These are phyloP conservation scores for Colletotrichum sp. DNA, from an alignment of 2,329 filamentous ascomycete species.

Conservation along the genomic window DNA sequence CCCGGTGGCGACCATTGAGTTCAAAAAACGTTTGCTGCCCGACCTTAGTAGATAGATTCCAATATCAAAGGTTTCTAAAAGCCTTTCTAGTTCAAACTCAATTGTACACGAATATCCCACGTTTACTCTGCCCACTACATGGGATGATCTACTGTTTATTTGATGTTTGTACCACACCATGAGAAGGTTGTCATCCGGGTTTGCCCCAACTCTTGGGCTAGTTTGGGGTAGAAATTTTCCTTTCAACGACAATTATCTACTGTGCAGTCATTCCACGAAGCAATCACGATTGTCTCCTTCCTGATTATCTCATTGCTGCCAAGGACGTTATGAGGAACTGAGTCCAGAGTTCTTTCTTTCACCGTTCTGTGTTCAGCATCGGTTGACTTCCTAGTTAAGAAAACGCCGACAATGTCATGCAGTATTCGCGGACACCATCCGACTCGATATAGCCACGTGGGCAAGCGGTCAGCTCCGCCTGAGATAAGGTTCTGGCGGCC, in stretches of 20 bases:
- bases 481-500: background rate
- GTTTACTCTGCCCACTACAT: background rate
- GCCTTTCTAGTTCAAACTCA: background rate
- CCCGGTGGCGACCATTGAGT: background rate
- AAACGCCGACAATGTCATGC: background rate
- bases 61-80: background rate
- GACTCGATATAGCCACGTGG: background rate
- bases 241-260: background rate
- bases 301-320: fast-evolving
- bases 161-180: background rate
- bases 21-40: background rate
- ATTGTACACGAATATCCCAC: background rate
- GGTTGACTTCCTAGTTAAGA: background rate
- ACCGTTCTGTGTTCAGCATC: background rate
- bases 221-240: background rate
- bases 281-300: background rate
- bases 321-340: background rate
- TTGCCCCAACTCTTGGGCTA: background rate
- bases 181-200: background rate
- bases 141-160: background rate
- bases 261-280: background rate
- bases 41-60: background rate
- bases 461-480: background rate
- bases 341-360: background rate
- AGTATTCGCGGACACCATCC: background rate